Evolutionary conservation across 805 yeast species (phyloP), one percentile per base, ranked within the genome.

Genomic region (Candida jianshihensis): DNA sequence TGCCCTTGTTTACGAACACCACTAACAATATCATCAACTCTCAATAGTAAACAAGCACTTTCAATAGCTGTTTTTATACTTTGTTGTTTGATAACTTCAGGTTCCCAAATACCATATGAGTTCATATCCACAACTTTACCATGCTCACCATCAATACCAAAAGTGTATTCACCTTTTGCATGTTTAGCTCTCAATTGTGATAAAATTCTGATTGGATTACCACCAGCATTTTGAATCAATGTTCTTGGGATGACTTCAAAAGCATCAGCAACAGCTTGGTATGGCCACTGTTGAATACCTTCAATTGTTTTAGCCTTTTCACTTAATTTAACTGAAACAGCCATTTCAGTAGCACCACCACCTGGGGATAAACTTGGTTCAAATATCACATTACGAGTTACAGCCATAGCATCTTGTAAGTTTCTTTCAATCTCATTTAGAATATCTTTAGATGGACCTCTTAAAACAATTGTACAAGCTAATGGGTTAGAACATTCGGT

Each of bases 331-430:
- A 92, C 97, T 41, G 90, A 73, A 27, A 92, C 88, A 3, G 97
- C 97, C 97, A 92, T 92, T 66, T 92, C 98, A 20, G 97, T 90
- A 36, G 99, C 98, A 52, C 99, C 98, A 42, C 98, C 99, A 53
- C 99, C 99, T 34, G 99, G 99, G 2, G 96, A 74, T 56, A 92
- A 73, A 29, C 89, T 77, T 35, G 99, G 98, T 60, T 90, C 95
- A 49, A 90, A 79, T 71, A 87, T 73, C 25, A 92, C 96, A 56
- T 92, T 92, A 61, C 96, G 78, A 15, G 97, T 80, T 31, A 92
- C 98, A 4, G 96, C 90, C 95, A 92, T 84, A 31, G 99, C 98
- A 63, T 92, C 99, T 58, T 92, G 97, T 57, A 92, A 71, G 59
- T 92, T 92, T 59, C 99, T 80, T 57, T 92, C 98, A 53, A 92